Conservation (phyloP, 2,329 filamentous ascomycete species). For the Penicillium sp. region DNA sequence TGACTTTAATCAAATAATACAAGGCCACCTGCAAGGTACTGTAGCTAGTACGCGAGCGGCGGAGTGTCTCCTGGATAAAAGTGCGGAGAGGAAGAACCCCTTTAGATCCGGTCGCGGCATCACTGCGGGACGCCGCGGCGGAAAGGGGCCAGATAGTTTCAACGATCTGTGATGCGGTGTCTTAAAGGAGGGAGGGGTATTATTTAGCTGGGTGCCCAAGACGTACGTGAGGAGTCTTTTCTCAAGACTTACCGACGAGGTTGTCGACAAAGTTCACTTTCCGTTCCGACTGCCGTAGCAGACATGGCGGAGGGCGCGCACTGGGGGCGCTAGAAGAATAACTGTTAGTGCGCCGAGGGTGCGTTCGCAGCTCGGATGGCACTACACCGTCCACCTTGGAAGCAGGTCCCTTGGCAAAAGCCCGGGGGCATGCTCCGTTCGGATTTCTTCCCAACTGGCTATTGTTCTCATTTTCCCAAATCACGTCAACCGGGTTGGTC, state of each 20-base stretch:
- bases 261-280: conserved; percentile 95
- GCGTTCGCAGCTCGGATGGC: conserved; percentile 42
- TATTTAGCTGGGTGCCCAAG: conserved; percentile 25
- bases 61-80: conserved; percentile 96
- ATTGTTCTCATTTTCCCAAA: conserved; percentile 44
- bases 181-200: conserved; percentile 48
- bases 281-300: conserved; percentile 83
- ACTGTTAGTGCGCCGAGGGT: conserved; percentile 54
- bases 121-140: conserved; percentile 71
- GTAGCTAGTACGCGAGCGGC: conserved; percentile 92
- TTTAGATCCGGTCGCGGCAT: conserved; percentile 62
- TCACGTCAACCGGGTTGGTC: conserved; percentile 56
- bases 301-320: conserved; percentile 65
- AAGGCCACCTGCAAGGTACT: conserved; percentile 95
- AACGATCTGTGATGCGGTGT: conserved; percentile 95
- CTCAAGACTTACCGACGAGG: conserved; percentile 81
- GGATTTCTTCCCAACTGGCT: conserved; percentile 26
- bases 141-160: conserved; percentile 96
- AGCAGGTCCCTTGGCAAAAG: conserved; percentile 26
- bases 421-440: conserved; percentile 25
- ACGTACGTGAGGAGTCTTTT: conserved; percentile 33
- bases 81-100: conserved; percentile 84
- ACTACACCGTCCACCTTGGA: conserved; percentile 36
- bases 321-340: conserved; percentile 49
- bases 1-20: conserved; percentile 94